Evolutionary conservation across 2,329 filamentous ascomycete genomes (phyloP), one percentile per base, ranked within the genome.

Genomic region (Akanthomyces uredinophilus): DNA sequence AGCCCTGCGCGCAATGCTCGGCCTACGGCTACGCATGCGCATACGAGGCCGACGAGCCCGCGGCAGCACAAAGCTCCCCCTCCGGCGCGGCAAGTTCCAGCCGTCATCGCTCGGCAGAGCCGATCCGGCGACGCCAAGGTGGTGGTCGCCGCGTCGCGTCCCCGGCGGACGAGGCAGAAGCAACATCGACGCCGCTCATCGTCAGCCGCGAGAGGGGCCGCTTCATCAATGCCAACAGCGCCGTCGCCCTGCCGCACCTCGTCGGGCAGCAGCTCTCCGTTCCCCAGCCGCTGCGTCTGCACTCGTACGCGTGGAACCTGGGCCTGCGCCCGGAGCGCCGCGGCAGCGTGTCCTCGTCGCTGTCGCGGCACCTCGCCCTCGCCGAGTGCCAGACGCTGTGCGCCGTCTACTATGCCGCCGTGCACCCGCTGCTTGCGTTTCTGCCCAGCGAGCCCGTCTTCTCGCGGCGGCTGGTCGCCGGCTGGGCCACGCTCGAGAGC

Each of bases 261-360:
- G 59, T 66, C 32, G 63, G 63, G 5, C 43, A 56, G 10, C 61
- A 62, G n/a, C 52, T 67, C n/a, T 27, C 57, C 18, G 49, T 62
- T 14, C 32, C 32, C 14, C 44, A 63, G 32, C 65, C 64, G 6
- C 64, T 63, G 16, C 64, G 65, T 0, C 63, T 66, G 8, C 65
- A 66, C 47, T 65, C 65, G 7, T 66, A 64, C 58, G 65, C 64
- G 5, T 66, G 65, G 65, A 66, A 66, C 44, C 64, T 65, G 11
- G 65, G 65, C 44, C 57, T 64, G n/a, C 60, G 65, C 10, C 58
- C 58, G 4, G 64, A 66, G 50, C 59, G 58, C 7, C 52, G 44
- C 11, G 61, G 59, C 13, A 35, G 46, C 8, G 46, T 59, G 1
- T 24, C 59, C 16, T 18, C 57, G 20, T 46, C 61, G 2, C 49